Percentiles rank a stretch among this genome's conserved stretches.
These are phyloP conservation scores for Castanea sativa DNA, from an alignment of 306 rosid genomes.

Conservation along the genomic window DNA sequence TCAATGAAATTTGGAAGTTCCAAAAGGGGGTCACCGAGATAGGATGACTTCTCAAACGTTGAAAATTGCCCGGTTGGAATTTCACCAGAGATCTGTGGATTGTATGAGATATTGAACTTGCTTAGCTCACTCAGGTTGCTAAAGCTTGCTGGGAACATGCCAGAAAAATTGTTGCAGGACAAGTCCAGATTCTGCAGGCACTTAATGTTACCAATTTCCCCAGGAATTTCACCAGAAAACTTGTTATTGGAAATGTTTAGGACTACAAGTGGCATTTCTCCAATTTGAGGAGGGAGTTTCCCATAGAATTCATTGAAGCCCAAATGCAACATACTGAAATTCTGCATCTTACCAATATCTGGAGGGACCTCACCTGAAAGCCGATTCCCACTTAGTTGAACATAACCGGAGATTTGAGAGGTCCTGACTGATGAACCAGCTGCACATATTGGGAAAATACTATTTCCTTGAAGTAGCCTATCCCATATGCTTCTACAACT, in stretches of 20 bases:
- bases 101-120: constrained; percentile 90
- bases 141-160: constrained; percentile 68
- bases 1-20: constrained; percentile 51
- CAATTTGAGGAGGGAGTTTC: constrained; percentile 61
- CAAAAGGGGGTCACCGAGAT: constrained; percentile 65
- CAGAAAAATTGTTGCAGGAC: constrained; percentile 81
- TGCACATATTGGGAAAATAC: constrained; percentile 55
- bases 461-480: constrained; percentile 67
- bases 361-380: constrained; percentile 72
- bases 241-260: constrained; percentile 60
- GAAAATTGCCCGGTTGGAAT: constrained; percentile 65
- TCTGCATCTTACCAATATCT: constrained; percentile 61
- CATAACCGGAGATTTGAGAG: constrained; percentile 69
- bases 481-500: constrained; percentile 83
- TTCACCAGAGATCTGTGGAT: constrained; percentile 61
- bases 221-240: constrained; percentile 78
- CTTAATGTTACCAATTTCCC: constrained; percentile 46
- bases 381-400: constrained; percentile 71
- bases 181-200: constrained; percentile 81
- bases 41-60: constrained; percentile 69
- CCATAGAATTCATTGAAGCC: constrained; percentile 63
- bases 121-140: constrained; percentile 52
- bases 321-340: constrained; percentile 71
- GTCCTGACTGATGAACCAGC: constrained; percentile 38
- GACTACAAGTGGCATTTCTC: constrained; percentile 52